These are phyloP conservation scores for Grifola frondosa DNA, from an alignment of 1,284 basidiomycete genomes.

Conservation along the genomic window DNA sequence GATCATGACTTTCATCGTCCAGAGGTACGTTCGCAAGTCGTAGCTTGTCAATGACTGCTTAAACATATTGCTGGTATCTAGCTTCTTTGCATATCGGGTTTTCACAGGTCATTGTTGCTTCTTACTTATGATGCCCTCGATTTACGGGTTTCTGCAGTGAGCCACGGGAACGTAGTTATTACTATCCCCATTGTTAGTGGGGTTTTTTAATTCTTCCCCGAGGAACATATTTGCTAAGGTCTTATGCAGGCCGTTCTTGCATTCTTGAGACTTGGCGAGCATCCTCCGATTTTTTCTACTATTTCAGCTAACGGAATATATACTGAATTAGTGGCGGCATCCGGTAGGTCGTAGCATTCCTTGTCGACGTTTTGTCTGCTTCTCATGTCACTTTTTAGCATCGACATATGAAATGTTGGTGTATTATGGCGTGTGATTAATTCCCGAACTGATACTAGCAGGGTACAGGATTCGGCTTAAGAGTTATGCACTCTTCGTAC, in stretches of 20 bases:
- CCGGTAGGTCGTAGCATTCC: not conserved
- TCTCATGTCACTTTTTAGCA: too few relatives aligned
- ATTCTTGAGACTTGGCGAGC: conserved; percentile 12
- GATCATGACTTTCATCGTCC: conserved; percentile 17
- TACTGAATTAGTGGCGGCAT: conserved; percentile 15
- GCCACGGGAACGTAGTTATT: conserved; percentile 13
- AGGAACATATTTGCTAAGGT: too few relatives aligned
- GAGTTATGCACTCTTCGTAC: conserved; percentile 11
- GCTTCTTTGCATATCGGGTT: conserved; percentile 15
- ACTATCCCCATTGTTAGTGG: conserved; percentile 10
- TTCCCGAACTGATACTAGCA: not conserved
- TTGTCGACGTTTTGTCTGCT: too few relatives aligned
- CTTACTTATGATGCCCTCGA: not conserved
- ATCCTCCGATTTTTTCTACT: too few relatives aligned
- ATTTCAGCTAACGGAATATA: not conserved
- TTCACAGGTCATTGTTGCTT: conserved; percentile 7
- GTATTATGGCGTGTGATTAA: too few relatives aligned
- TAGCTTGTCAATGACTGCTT: not conserved
- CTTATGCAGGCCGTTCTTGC: conserved; percentile 10
- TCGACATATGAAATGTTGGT: conserved; percentile 12
- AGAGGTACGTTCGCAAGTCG: conserved; percentile 6
- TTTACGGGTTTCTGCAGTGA: conserved; percentile 5
- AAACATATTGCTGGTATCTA: not conserved
- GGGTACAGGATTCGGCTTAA: conserved; percentile 16
- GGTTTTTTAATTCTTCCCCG: too few relatives aligned